Evolutionary conservation across 345 rosid species (phyloP), one percentile per base, ranked within the genome.

Genomic region (Pistacia vera): DNA sequence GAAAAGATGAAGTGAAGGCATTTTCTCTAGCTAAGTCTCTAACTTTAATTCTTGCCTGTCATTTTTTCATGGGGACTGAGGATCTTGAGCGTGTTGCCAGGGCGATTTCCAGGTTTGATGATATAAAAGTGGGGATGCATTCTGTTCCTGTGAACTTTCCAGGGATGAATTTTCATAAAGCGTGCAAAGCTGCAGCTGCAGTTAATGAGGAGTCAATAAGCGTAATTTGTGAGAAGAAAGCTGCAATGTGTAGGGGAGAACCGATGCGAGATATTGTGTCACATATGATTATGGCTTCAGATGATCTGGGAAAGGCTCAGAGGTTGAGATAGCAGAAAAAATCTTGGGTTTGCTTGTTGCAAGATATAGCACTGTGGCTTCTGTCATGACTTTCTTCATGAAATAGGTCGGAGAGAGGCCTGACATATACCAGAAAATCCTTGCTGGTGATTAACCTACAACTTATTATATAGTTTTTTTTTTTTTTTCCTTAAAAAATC

Each of bases 281-380:
- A 30, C 33, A 30, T 30, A 30, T 30, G 33, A 30, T 30, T 30
- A 30, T 30, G 33, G 33, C 33, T 30, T 30, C 33, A 30, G 33
- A 30, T 30, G 33, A 30, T 30, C 33, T 30, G 1, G 33, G 33
- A 30, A 30, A 30, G 33, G 33, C 2, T 30, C 2, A 30, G 33
- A 30, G 33, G 33, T 30, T 30, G 33, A 30, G 33, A 30, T 30
- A 30, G 33, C 33, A 30, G 33, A 30, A 30, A 30, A 30, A 30
- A 30, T 30, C 2, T 30, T 30, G 33, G 33, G 92, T 18, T 12
- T 88, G 38, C 49, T 88, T 22, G 84, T 84, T 48, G 92, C 90
- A 5, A 90, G 87, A 4, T 86, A 86, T 33, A 86, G 88, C 64
- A 85, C 87, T 6, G 90, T 88, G n/a, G 88, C 92, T 55, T 81